Percentiles rank a stretch among this genome's conserved stretches.
Evolutionary conservation across 2,329 filamentous ascomycete genomes (phyloP).

Genomic region (Akanthomyces uredinophilus): DNA sequence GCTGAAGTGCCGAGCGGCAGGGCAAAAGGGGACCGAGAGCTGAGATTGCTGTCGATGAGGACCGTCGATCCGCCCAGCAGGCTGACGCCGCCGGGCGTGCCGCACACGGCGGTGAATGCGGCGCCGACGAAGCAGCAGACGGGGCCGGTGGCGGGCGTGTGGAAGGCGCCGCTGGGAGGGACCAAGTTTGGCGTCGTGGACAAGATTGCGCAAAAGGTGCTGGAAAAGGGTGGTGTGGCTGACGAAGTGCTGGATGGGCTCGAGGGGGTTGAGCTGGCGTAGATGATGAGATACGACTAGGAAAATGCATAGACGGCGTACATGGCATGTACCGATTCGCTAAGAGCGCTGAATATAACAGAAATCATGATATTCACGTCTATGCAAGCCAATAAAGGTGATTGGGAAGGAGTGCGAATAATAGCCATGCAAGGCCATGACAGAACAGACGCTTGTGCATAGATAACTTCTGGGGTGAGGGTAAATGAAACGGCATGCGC

Average conservation of each 20-base stretch:
- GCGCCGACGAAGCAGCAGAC: constrained; percentile 32
- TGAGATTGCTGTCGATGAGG: constrained; percentile 63
- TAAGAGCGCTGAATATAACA: not conserved
- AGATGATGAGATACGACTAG: constrained; percentile 15
- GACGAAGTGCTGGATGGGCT: constrained; percentile 81
- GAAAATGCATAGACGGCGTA: not conserved
- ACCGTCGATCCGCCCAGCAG: constrained; percentile 71
- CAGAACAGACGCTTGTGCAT: not conserved
- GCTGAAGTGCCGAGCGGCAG: constrained; percentile 38
- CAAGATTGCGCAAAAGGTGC: constrained; percentile 68
- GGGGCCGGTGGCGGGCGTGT: constrained; percentile 67
- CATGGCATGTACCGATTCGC: not conserved
- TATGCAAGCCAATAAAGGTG: too few species aligned
- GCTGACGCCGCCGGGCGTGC: constrained; percentile 65
- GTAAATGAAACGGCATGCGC: too few species aligned
- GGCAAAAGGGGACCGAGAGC: constrained; percentile 36
- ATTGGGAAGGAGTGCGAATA: too few species aligned
- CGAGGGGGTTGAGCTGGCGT: constrained; percentile 66
- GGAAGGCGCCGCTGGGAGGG: constrained; percentile 80
- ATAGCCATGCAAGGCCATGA: not conserved
- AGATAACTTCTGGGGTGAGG: too few species aligned
- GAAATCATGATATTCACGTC: not conserved
- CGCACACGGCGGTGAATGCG: constrained; percentile 49
- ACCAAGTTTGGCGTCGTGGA: constrained; percentile 69
- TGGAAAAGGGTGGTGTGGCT: constrained; percentile 73